These are phyloP conservation scores for Cutaneotrichosporon sp. DNA, from an alignment of 1,284 basidiomycete species.

Conservation along the genomic window DNA sequence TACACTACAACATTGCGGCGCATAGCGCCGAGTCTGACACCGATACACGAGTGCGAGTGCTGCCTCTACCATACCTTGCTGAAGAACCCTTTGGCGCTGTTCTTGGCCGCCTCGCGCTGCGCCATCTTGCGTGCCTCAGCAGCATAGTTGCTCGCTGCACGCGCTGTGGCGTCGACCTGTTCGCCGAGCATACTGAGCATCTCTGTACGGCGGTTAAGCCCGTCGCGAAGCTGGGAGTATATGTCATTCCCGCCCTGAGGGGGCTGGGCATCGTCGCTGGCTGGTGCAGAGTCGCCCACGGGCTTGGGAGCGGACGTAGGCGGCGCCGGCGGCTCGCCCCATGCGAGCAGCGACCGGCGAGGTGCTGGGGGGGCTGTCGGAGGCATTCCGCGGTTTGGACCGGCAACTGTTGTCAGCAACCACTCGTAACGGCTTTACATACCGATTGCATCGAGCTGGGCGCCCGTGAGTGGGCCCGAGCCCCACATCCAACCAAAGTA, in stretches of 20 bases:
- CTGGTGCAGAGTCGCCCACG: neutral
- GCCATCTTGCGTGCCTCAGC: constrained; percentile 40
- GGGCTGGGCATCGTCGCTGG: too few relatives aligned
- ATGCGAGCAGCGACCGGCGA: constrained; percentile 39
- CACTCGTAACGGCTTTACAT: neutral
- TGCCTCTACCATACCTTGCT: neutral
- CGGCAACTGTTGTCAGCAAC: constrained; percentile 26
- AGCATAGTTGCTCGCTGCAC: constrained; percentile 34
- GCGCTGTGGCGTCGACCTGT: constrained; percentile 33
- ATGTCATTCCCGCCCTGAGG: constrained; percentile 31
- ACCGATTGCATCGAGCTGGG: constrained; percentile 38
- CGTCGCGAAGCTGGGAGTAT: constrained; percentile 43
- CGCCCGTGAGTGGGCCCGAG: constrained; percentile 43
- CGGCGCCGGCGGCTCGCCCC: constrained; percentile 34
- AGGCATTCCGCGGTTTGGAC: constrained; percentile 38
- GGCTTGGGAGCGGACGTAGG: constrained; percentile 22
- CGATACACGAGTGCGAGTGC: neutral
- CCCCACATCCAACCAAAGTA: constrained; percentile 48
- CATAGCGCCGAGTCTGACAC: neutral
- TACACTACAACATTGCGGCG: neutral
- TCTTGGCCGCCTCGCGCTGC: constrained; percentile 45
- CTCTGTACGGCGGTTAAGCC: constrained; percentile 31
- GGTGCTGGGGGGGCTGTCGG: constrained; percentile 31
- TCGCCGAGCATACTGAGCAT: constrained; percentile 36
- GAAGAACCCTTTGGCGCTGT: neutral